phyloP scores from a whole-genome alignment of 129 eudicot species.

The Erigeron canadensis region DNA sequence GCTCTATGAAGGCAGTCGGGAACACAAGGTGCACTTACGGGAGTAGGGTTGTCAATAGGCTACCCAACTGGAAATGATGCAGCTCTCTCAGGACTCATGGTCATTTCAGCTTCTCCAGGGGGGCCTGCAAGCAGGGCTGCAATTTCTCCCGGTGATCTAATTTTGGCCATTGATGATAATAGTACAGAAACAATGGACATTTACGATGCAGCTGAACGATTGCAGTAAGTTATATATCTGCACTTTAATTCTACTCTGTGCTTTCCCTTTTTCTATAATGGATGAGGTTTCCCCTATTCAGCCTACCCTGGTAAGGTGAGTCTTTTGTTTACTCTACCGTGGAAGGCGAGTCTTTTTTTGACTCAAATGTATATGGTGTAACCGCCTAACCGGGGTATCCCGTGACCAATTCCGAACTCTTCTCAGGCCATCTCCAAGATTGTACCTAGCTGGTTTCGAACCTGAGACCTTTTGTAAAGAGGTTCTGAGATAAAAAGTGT shows the following conservation, averaged over 20 bases:
- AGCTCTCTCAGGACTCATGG: constrained; percentile 76
- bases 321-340: no score
- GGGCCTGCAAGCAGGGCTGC: constrained; percentile 94
- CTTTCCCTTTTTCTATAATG: background rate
- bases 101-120: constrained; percentile 91
- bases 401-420: no score
- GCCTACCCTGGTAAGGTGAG: no score
- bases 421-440: no score
- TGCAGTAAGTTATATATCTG: constrained; percentile 61
- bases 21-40: constrained; percentile 83
- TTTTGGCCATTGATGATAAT: constrained; percentile 65
- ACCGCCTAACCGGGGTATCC: no score
- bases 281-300: no score
- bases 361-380: no score
- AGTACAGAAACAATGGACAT: constrained; percentile 84
- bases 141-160: constrained; percentile 72
- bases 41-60: constrained; percentile 96
- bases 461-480: no score
- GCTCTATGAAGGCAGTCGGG: constrained; percentile 98
- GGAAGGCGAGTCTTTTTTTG: no score
- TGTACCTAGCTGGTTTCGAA: no score
- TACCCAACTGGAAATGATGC: constrained; percentile 65
- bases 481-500: no score
- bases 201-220: constrained; percentile 96
- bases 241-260: background rate